phyloP scores from a whole-genome alignment of 2,329 filamentous ascomycete species.

The Aspergillus cejpii region DNA sequence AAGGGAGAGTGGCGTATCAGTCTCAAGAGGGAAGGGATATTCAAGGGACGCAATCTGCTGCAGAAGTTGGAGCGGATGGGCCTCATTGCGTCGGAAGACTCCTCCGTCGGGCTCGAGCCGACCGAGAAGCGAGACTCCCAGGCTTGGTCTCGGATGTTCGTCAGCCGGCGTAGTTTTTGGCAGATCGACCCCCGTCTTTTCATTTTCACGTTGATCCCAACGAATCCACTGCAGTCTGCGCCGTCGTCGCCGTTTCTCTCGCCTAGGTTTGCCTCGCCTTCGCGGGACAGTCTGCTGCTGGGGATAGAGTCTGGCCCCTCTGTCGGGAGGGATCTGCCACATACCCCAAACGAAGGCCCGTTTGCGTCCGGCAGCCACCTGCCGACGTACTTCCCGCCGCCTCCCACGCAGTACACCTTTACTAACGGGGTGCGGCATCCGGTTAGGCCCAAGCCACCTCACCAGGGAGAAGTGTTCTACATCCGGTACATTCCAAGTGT shows the following conservation, averaged over 20 bases:
- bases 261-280: conserved; percentile 49
- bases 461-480: conserved; percentile 88
- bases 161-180: conserved; percentile 78
- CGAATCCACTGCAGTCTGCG: conserved; percentile 44
- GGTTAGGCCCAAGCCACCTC: conserved; percentile 75
- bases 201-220: conserved; percentile 72
- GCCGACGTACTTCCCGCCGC: conserved; percentile 83
- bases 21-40: conserved; percentile 79
- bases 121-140: conserved; percentile 56
- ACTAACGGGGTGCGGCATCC: conserved; percentile 78
- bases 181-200: conserved; percentile 82
- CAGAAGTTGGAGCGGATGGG: conserved; percentile 94
- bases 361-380: conserved; percentile 59
- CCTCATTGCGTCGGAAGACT: conserved; percentile 68
- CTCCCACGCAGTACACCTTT: conserved; percentile 71
- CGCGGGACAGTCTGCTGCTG: conserved; percentile 26
- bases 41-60: conserved; percentile 73
- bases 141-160: conserved; percentile 74
- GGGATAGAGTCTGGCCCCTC: conserved; percentile 5
- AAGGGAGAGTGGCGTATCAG: conserved; percentile 80
- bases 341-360: conserved; percentile 26
- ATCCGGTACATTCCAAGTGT: conserved; percentile 76
- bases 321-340: conserved; percentile 5
- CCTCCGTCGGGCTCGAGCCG: conserved; percentile 59
- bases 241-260: conserved; percentile 44